A percentile compares a stretch with the other conserved stretches of the same genome.
Conservation (phyloP, 2,329 filamentous ascomycete species). For the Bipolaris cookei region DNA sequence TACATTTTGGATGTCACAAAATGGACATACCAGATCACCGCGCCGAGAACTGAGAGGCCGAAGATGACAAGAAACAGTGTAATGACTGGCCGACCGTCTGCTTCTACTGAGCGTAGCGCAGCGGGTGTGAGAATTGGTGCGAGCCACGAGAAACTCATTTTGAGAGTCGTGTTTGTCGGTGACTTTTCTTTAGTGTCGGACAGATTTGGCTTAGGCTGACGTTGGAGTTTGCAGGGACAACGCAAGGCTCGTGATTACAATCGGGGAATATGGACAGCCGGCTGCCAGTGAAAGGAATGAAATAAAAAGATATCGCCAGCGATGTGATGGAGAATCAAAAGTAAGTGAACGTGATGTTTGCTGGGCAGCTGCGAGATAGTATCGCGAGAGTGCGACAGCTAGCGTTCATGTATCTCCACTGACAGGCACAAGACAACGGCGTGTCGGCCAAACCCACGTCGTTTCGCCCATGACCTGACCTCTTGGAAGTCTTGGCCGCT, state of each 20-base stretch:
- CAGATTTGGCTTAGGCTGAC: neutral
- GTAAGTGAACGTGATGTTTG: slow-evolving; percentile 16
- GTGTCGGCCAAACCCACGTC: slow-evolving; percentile 31
- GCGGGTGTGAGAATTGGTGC: slow-evolving; percentile 42
- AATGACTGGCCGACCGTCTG: slow-evolving; percentile 80
- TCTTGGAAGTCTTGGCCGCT: slow-evolving; percentile 14
- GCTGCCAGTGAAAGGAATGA: slow-evolving; percentile 22
- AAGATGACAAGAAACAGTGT: slow-evolving; percentile 80
- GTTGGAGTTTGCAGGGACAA: neutral
- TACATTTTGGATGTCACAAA: slow-evolving; percentile 41
- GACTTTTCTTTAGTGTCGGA: neutral
- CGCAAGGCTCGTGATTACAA: neutral
- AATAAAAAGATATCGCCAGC: slow-evolving; percentile 18
- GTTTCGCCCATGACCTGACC: slow-evolving; percentile 34
- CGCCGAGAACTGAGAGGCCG: slow-evolving; percentile 60
- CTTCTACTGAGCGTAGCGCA: slow-evolving; percentile 42
- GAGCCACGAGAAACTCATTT: slow-evolving; percentile 40
- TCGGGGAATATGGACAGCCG: slow-evolving; percentile 24
- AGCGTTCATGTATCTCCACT: slow-evolving; percentile 20
- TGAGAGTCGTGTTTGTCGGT: slow-evolving; percentile 9
- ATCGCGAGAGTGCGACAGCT: slow-evolving; percentile 20
- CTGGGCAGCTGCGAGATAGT: slow-evolving; percentile 15
- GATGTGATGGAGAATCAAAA: slow-evolving; percentile 14
- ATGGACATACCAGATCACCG: slow-evolving; percentile 37
- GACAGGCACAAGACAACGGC: slow-evolving; percentile 21